Conservation (phyloP, 768 basidiomycete genomes). For the Mycena galopus region DNA sequence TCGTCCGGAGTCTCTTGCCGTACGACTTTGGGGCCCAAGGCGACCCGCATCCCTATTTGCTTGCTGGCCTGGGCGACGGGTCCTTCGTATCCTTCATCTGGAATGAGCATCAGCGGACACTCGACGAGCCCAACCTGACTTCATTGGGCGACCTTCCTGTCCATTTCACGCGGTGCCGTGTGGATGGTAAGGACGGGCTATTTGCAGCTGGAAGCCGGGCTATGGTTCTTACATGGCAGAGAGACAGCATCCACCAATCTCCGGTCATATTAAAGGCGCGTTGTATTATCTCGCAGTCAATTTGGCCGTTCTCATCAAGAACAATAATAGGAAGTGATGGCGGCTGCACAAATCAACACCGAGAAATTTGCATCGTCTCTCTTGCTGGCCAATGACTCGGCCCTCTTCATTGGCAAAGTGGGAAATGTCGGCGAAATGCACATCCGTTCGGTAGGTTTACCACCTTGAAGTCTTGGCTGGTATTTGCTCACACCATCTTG, state of each 20-base stretch:
- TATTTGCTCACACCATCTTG: slow-evolving; percentile 14
- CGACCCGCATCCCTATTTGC: slow-evolving; percentile 65
- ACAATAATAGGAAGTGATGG: slow-evolving; percentile 60
- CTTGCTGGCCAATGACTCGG: slow-evolving; percentile 66
- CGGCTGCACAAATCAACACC: slow-evolving; percentile 65
- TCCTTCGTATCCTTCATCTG: slow-evolving; percentile 71
- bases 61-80: slow-evolving; percentile 85
- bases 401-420: slow-evolving; percentile 76
- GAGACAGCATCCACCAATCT: slow-evolving; percentile 73
- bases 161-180: slow-evolving; percentile 64
- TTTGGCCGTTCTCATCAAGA: not conserved
- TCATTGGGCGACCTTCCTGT: slow-evolving; percentile 80
- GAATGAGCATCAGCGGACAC: slow-evolving; percentile 52
- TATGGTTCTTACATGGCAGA: slow-evolving; percentile 77
- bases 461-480: not conserved
- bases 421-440: slow-evolving; percentile 83
- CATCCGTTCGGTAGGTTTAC: slow-evolving; percentile 73
- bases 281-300: not conserved
- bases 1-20: slow-evolving; percentile 63
- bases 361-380: slow-evolving; percentile 64
- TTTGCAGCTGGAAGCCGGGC: slow-evolving; percentile 82
- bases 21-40: slow-evolving; percentile 69
- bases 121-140: slow-evolving; percentile 65
- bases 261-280: slow-evolving; percentile 78
- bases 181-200: slow-evolving; percentile 68